phyloP scores from a whole-genome alignment of 176 grass and related monocot species.

The Juncus effusus region DNA sequence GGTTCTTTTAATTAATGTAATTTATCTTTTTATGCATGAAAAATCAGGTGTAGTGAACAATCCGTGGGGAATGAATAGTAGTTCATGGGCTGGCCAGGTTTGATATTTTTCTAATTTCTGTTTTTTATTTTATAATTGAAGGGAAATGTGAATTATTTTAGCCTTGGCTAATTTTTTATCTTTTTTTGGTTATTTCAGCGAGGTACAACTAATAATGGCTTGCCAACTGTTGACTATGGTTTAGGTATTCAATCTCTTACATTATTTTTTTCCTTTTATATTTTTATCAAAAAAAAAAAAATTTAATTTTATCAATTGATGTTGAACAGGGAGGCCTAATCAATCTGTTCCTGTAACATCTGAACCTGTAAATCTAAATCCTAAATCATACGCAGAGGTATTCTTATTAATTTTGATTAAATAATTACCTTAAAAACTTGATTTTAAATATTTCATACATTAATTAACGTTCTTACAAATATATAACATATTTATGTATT shows the following conservation, averaged over 20 bases:
- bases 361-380: conserved; percentile 37
- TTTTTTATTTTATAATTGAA: background rate
- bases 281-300: background rate
- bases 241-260: conserved; percentile 16
- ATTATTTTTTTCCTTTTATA: background rate
- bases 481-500: conserved; percentile 11
- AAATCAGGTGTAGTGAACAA: too few species aligned
- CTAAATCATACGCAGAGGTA: conserved; percentile 48
- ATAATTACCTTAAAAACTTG: background rate
- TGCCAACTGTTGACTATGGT: conserved; percentile 45
- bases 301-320: conserved; percentile 24
- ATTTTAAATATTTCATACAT: background rate
- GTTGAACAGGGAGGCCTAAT: conserved; percentile 42
- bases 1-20: background rate
- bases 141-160: background rate
- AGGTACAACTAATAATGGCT: conserved; percentile 35
- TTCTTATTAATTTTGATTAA: background rate
- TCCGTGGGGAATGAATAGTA: conserved; percentile 46
- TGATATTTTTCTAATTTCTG: conserved; percentile 12
- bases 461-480: background rate
- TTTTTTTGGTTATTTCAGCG: conserved; percentile 38
- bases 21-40: background rate
- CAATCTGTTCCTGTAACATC: conserved; percentile 30
- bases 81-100: conserved; percentile 64
- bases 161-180: background rate